Evolutionary conservation across 108 stramenopile genomes (phyloP).

Genomic region (Conticribra guillardii): DNA sequence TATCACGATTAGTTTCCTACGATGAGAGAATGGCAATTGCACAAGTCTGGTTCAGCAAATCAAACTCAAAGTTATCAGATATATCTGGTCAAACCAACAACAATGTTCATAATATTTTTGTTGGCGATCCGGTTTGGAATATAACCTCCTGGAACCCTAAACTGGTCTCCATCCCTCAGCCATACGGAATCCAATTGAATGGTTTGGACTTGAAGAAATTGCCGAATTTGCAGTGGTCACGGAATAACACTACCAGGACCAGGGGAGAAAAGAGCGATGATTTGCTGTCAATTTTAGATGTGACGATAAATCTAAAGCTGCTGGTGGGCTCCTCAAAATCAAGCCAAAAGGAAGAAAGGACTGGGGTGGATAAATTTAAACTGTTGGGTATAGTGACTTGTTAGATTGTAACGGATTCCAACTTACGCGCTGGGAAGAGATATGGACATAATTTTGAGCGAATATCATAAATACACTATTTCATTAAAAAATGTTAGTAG

Average conservation of each 20-base stretch:
- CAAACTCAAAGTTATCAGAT: too few relatives aligned
- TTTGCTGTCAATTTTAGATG: too few relatives aligned
- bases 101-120: slow-evolving; percentile 11
- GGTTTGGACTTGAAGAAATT: slow-evolving; percentile 4
- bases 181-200: not conserved
- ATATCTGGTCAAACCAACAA: too few relatives aligned
- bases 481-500: too few relatives aligned
- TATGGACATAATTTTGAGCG: too few relatives aligned
- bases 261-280: too few relatives aligned
- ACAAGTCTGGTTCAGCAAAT: slow-evolving; percentile 11
- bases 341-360: not conserved
- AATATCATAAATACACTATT: too few relatives aligned
- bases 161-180: slow-evolving; percentile 7
- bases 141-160: slow-evolving; percentile 3
- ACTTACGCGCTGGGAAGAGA: too few relatives aligned
- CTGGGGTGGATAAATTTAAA: slow-evolving; percentile 18
- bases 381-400: slow-evolving; percentile 12
- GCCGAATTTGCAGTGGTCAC: too few relatives aligned
- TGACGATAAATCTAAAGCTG: too few relatives aligned
- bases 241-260: too few relatives aligned
- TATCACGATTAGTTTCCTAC: slow-evolving; percentile 12
- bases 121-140: slow-evolving; percentile 18
- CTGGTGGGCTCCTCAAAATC: not conserved
- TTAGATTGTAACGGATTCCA: too few relatives aligned
- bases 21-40: slow-evolving; percentile 24